Conservation (phyloP, 768 basidiomycete species). For the Macrolepiota dolichaula region DNA sequence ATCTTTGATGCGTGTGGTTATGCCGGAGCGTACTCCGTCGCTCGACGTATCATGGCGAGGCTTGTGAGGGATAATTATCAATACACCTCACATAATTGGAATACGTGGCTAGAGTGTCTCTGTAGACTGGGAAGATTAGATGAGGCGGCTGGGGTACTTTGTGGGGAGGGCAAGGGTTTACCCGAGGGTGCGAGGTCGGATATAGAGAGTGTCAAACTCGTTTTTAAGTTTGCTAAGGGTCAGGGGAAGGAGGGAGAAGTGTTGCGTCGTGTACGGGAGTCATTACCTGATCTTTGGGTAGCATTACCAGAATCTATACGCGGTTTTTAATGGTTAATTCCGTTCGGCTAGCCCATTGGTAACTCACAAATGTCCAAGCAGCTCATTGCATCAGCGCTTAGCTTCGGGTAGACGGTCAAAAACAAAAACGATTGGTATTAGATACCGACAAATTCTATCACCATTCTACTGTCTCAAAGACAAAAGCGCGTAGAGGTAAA, state of each 20-base stretch:
- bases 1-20: slow-evolving; percentile 83
- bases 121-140: slow-evolving; percentile 64
- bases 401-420: background rate
- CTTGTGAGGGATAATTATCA: slow-evolving; percentile 45
- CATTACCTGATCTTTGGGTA: slow-evolving; percentile 36
- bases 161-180: slow-evolving; percentile 45
- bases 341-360: slow-evolving; percentile 2
- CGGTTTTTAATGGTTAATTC: slow-evolving; percentile 1
- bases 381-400: background rate
- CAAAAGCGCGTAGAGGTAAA: background rate
- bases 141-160: slow-evolving; percentile 64
- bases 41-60: slow-evolving; percentile 51
- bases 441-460: slow-evolving; percentile 20
- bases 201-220: slow-evolving; percentile 43
- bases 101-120: slow-evolving; percentile 82
- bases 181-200: slow-evolving; percentile 40
- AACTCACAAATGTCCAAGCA: background rate
- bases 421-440: slow-evolving; percentile 5
- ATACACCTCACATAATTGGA: slow-evolving; percentile 72
- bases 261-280: slow-evolving; percentile 37
- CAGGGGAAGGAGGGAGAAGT: slow-evolving; percentile 41
- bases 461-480: background rate
- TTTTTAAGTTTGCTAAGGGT: slow-evolving; percentile 52
- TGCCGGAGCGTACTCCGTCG: slow-evolving; percentile 47
- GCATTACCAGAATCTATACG: slow-evolving; percentile 12